Base-by-base conservation (phyloP, 2,329 filamentous ascomycete species). In the Aspergillus hortae region DNA sequence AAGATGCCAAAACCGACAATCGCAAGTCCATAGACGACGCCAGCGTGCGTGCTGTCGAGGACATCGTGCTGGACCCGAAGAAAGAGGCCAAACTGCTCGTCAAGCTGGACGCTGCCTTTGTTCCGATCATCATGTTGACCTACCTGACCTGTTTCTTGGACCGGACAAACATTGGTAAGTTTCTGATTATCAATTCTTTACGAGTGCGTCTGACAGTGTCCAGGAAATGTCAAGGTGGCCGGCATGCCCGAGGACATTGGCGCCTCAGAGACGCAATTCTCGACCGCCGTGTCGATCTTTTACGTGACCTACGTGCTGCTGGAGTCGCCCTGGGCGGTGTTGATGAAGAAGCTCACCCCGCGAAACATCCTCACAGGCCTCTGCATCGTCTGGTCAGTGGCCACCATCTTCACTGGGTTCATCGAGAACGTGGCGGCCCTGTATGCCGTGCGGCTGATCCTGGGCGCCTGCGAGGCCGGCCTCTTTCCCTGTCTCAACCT, bases 131-230 rank as follows among this genome's bases (percentile, higher is more conserved):
- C 52, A 81, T 80, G 74, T 64, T 81, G 44, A 72, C 82, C 4
- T 84, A 82, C 55, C 60, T 84, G 17, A 73, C 74, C 4, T 80
- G 76, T 54, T 82, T 80, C 58, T 68, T 83, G 38, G 82, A 85
- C 63, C 73, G 81, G 49, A 71, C 72, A 17, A 81, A 80, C 56
- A 81, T 82, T 36, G 76, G 76, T 71, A 58, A 21, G 40, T 19
- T 49, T 11, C 2, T 42, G 14, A 0, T 21, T 12, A 4, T 17
- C 5, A 19, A 19, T 19, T 19, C n/a, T 17, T 15, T 12, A 46
- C 15, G 25, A 27, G 17, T 2, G 30, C 33, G 38, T 7, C 9
- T 48, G 6, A 45, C 38, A 42, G 25, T 10, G 17, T 48, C 46
- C 62, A 64, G 75, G 77, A 44, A 80, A 80, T 58, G 77, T 77